These are phyloP conservation scores for Komagataella ulmi DNA, from an alignment of 805 yeast genomes.

Conservation along the genomic window DNA sequence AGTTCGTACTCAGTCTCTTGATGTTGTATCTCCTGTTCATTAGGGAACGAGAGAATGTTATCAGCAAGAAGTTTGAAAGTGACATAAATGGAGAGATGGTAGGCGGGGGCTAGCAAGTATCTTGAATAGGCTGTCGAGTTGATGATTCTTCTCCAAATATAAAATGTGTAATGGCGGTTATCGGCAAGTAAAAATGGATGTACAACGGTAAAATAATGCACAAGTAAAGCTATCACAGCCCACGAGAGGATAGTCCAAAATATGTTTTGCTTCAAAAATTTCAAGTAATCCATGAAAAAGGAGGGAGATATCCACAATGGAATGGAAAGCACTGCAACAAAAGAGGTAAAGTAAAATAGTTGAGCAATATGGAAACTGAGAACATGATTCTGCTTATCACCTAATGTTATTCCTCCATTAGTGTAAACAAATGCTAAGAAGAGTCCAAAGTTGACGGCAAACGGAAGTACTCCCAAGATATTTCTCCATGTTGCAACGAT, in stretches of 20 bases:
- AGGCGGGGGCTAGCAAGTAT: conserved; percentile 45
- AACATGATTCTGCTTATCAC: conserved; percentile 80
- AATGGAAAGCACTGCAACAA: conserved; percentile 48
- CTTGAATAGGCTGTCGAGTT: conserved; percentile 31
- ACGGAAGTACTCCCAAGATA: conserved; percentile 25
- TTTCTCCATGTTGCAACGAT: conserved; percentile 17
- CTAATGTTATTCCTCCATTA: conserved; percentile 83
- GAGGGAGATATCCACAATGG: conserved; percentile 57
- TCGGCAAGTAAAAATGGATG: conserved; percentile 93
- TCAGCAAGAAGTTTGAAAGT: conserved; percentile 6
- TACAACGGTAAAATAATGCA: conserved; percentile 42
- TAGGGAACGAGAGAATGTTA: background rate
- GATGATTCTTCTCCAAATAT: conserved; percentile 61
- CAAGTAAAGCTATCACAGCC: background rate
- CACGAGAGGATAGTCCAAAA: background rate
- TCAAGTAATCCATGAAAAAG: conserved; percentile 25
- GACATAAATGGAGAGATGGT: conserved; percentile 39
- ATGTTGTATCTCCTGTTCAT: conserved; percentile 8
- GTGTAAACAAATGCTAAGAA: conserved; percentile 45
- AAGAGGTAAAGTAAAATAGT: conserved; percentile 61
- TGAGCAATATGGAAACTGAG: conserved; percentile 67
- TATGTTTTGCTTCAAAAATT: background rate
- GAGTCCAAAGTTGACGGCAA: conserved; percentile 29
- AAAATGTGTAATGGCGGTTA: conserved; percentile 88
- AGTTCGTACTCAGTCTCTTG: conserved; percentile 2